These are phyloP conservation scores for Xylariaceae sp. DNA, from an alignment of 2,329 filamentous ascomycete genomes.

Conservation along the genomic window DNA sequence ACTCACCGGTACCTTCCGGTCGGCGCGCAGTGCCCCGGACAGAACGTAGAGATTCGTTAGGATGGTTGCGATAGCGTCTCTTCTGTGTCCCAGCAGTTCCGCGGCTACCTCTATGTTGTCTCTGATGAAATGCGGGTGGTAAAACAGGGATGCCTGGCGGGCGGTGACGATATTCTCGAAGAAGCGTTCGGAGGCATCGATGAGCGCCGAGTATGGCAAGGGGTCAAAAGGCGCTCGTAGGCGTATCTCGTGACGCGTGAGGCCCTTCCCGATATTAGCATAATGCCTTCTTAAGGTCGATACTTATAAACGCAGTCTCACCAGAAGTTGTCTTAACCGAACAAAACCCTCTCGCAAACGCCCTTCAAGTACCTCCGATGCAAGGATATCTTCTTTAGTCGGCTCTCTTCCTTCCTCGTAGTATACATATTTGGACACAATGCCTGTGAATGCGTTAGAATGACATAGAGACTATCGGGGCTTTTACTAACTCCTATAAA, in stretches of 20 bases:
- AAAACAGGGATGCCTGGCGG: constrained; percentile 60
- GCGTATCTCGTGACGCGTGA: constrained; percentile 62
- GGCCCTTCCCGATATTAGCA: constrained; percentile 37
- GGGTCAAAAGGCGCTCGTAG: constrained; percentile 60
- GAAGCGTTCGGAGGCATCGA: constrained; percentile 59
- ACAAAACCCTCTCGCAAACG: constrained; percentile 63
- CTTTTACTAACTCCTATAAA: constrained; percentile 53
- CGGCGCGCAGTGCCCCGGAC: constrained; percentile 55
- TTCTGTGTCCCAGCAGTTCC: constrained; percentile 52
- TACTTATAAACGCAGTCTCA: constrained; percentile 25
- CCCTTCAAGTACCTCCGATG: constrained; percentile 61
- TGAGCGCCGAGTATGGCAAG: constrained; percentile 57
- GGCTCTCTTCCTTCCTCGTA: constrained; percentile 58
- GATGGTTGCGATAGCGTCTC: constrained; percentile 61
- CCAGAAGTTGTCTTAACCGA: constrained; percentile 58
- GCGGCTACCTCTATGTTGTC: constrained; percentile 53
- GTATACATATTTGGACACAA: constrained; percentile 61
- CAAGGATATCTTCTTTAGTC: constrained; percentile 51
- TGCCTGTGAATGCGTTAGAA: constrained; percentile 35
- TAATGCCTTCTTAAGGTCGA: background rate
- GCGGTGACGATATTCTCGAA: constrained; percentile 62
- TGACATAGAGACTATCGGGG: background rate
- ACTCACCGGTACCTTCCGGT: constrained; percentile 52
- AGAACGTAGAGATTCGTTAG: constrained; percentile 62
- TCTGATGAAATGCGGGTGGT: constrained; percentile 55